Evolutionary conservation across 2,329 filamentous ascomycete species (phyloP), one percentile per base, ranked within the genome.

Genomic region (Eutypella sp.): DNA sequence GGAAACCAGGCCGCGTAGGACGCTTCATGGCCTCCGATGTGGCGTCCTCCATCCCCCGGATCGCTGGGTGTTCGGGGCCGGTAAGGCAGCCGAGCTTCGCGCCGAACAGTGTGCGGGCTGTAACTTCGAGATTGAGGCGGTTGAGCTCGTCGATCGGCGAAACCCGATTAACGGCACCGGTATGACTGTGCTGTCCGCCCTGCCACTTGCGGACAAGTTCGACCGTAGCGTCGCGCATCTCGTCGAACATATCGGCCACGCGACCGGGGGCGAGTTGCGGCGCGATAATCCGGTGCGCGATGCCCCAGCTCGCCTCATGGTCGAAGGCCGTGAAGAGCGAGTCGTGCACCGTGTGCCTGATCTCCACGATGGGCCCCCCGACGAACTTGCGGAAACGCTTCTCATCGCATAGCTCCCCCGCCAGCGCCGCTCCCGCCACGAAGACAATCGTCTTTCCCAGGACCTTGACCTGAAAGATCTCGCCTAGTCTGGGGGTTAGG

Each of bases 21-120:
- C 79, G 73, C 60, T 72, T 74, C 51, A 82, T 72, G 2, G 77
- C 73, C 56, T 82, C 79, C 0, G 70, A 69, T 0, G 78, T 82
- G 8, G 75, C 64, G 29, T 72, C 68, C 46, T 80, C 75, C 72
- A 81, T 79, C 13, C 69, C 76, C 40, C 69, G 59, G 46, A 82
- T 54, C 62, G 78, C 68, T 0, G 73, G 67, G 20, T 75, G 73
- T 18, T 68, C 67, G 1, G 67, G 63, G 0, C 75, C 75, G 1
- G 60, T 57, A 37, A 82, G 59, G 41, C 66, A 66, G 48, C 75
- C 64, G 20, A 78, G 60, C 47, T 69, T 71, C 57, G 75, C 72
- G 43, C 77, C 73, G 52, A 69, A 80, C 24, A 82, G 70, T 20
- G 69, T 71, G 31, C 71, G 59, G 3, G 75, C 72, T 2, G 69